Percentiles rank a stretch among this genome's conserved stretches.
phyloP scores from a whole-genome alignment of 139 green algal genomes.

The Closterium sp. region DNA sequence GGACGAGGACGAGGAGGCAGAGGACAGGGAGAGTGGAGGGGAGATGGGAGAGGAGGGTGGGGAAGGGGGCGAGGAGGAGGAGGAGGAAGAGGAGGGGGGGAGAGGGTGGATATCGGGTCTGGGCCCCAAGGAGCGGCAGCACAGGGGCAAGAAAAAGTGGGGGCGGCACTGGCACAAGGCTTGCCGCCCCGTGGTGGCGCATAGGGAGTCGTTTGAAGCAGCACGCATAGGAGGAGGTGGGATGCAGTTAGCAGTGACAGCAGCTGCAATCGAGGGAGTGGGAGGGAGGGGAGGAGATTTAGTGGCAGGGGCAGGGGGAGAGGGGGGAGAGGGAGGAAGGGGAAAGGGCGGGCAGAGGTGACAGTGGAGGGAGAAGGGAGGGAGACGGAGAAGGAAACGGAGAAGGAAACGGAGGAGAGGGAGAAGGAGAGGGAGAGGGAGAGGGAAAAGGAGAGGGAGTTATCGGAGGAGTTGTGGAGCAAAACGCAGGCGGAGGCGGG shows the following conservation, averaged over 20 bases:
- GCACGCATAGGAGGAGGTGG: too few species aligned
- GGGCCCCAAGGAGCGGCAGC: background rate
- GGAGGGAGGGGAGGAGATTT: background rate
- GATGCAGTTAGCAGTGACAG: too few species aligned
- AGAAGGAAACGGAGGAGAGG: conserved; percentile 10
- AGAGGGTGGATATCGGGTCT: too few species aligned
- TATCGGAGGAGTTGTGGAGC: too few species aligned
- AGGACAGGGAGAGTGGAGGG: background rate
- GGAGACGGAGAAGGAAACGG: conserved; percentile 8
- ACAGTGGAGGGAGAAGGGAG: background rate
- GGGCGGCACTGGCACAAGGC: too few species aligned
- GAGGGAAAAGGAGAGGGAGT: too few species aligned
- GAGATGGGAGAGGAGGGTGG: background rate
- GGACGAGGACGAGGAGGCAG: background rate
- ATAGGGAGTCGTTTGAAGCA: too few species aligned
- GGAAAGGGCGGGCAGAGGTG: background rate
- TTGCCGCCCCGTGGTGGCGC: too few species aligned
- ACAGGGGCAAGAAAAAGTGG: background rate
- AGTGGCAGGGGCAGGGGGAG: background rate
- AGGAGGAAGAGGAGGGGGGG: too few species aligned
- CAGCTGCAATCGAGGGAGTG: background rate
- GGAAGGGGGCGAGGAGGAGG: too few species aligned
- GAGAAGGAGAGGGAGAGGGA: background rate
- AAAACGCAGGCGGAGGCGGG: too few species aligned
- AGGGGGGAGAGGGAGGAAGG: conserved; percentile 14